phyloP scores from a whole-genome alignment of 106 monocot species.

The Apostasia ramifera region DNA sequence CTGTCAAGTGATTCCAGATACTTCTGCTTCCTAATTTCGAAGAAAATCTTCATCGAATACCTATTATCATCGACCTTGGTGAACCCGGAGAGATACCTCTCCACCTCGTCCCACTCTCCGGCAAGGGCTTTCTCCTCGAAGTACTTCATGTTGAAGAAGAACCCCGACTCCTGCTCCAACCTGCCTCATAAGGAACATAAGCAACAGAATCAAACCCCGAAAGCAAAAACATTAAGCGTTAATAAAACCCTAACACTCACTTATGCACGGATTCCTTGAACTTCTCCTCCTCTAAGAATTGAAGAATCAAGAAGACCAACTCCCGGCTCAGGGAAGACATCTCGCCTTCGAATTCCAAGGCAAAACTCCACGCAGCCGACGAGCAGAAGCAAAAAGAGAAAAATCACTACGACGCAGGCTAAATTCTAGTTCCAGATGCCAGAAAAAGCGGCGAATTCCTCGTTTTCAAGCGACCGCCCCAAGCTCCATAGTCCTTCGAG shows the following conservation, averaged over 20 bases:
- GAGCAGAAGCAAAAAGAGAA: background rate
- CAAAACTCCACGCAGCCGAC: slow-evolving; percentile 9
- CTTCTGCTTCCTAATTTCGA: slow-evolving; percentile 66
- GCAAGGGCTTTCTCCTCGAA: slow-evolving; percentile 54
- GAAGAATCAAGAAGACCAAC: slow-evolving; percentile 40
- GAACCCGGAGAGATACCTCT: slow-evolving; percentile 64
- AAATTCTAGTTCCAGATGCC: background rate
- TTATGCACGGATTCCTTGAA: slow-evolving; percentile 48
- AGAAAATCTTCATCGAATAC: slow-evolving; percentile 72
- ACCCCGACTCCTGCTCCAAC: slow-evolving; percentile 70
- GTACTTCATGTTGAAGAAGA: slow-evolving; percentile 73
- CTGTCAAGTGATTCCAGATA: slow-evolving; percentile 70
- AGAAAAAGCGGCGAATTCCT: background rate
- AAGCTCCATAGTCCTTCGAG: background rate
- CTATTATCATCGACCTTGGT: slow-evolving; percentile 68
- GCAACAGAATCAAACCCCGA: slow-evolving; percentile 9
- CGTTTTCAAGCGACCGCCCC: background rate
- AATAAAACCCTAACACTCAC: slow-evolving; percentile 15
- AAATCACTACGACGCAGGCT: background rate
- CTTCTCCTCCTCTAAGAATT: slow-evolving; percentile 55
- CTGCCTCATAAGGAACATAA: slow-evolving; percentile 15
- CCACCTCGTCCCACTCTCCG: slow-evolving; percentile 73
- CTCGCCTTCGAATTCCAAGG: background rate
- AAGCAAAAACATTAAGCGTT: background rate
- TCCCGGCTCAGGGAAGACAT: slow-evolving; percentile 50